Percentiles rank a stretch among this genome's conserved stretches.
Evolutionary conservation across 345 rosid genomes (phyloP).

Genomic region (Rhodamnia rubescens): DNA sequence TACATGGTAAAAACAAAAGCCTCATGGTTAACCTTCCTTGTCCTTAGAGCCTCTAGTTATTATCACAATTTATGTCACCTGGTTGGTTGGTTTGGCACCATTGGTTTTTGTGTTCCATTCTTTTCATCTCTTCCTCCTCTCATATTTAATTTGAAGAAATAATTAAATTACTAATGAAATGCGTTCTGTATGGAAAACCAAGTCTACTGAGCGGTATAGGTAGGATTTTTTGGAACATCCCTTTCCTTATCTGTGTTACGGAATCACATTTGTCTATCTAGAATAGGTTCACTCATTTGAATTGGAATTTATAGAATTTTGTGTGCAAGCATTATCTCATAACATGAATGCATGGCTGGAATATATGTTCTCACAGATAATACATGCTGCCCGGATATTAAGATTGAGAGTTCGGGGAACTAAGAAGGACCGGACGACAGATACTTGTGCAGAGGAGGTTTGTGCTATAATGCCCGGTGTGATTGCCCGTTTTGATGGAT

Average conservation of each 20-base stretch:
- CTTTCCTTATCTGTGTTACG: not conserved
- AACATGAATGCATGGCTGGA: not conserved
- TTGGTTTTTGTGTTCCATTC: not conserved
- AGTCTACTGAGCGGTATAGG: not conserved
- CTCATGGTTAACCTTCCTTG: not conserved
- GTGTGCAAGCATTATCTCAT: not conserved
- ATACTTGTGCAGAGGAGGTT: slow-evolving; percentile 55
- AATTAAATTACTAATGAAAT: not conserved
- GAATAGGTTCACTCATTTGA: not conserved
- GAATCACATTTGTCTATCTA: not conserved
- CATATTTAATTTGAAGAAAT: not conserved
- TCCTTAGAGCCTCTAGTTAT: not conserved
- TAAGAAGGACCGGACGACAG: slow-evolving; percentile 52
- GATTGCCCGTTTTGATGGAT: slow-evolving; percentile 80
- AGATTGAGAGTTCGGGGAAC: slow-evolving; percentile 69
- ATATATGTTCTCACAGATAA: slow-evolving; percentile 24
- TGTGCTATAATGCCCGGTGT: slow-evolving; percentile 65
- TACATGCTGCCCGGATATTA: slow-evolving; percentile 52
- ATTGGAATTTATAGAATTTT: not conserved
- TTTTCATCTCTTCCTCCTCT: not conserved
- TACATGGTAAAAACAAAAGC: not conserved
- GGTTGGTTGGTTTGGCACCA: not conserved
- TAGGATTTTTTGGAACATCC: not conserved
- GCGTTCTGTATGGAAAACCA: not conserved
- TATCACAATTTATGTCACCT: not conserved